phyloP scores from a whole-genome alignment of 1,284 basidiomycete species.

The Sutorius eximius region DNA sequence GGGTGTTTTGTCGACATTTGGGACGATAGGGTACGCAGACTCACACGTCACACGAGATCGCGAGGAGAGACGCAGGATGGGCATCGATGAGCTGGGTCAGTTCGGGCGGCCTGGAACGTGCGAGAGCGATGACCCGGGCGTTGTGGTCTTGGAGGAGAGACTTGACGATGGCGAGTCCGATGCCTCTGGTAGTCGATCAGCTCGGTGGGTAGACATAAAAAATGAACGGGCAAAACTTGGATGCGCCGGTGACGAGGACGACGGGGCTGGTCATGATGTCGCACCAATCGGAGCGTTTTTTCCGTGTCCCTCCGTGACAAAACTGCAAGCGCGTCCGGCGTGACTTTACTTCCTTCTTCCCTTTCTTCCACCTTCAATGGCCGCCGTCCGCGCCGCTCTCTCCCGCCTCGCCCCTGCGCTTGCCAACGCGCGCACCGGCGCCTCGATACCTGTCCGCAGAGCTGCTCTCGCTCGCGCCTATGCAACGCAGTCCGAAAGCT shows the following conservation, averaged over 20 bases:
- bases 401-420: slow-evolving; percentile 64
- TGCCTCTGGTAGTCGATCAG: slow-evolving; percentile 54
- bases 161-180: slow-evolving; percentile 74
- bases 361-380: slow-evolving; percentile 46
- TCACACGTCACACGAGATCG: slow-evolving; percentile 72
- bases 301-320: slow-evolving; percentile 34
- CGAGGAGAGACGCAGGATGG: slow-evolving; percentile 46
- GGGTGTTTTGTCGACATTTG: slow-evolving; percentile 8
- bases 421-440: slow-evolving; percentile 41
- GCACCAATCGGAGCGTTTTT: slow-evolving; percentile 3
- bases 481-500: slow-evolving; percentile 61
- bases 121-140: slow-evolving; percentile 72
- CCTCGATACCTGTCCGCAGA: slow-evolving; percentile 42
- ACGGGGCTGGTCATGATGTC: slow-evolving; percentile 43
- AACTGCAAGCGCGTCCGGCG: slow-evolving; percentile 21
- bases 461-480: slow-evolving; percentile 54
- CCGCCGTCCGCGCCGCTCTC: slow-evolving; percentile 61
- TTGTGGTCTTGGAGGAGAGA: slow-evolving; percentile 62
- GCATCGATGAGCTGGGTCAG: slow-evolving; percentile 53
- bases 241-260: slow-evolving; percentile 74
- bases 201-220: neutral
- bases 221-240: slow-evolving; percentile 48
- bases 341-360: slow-evolving; percentile 23
- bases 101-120: slow-evolving; percentile 65
- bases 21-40: slow-evolving; percentile 33